Evolutionary conservation across 257 asterid genomes (phyloP), one percentile per base, ranked within the genome.

Genomic region (Solanum acaule): DNA sequence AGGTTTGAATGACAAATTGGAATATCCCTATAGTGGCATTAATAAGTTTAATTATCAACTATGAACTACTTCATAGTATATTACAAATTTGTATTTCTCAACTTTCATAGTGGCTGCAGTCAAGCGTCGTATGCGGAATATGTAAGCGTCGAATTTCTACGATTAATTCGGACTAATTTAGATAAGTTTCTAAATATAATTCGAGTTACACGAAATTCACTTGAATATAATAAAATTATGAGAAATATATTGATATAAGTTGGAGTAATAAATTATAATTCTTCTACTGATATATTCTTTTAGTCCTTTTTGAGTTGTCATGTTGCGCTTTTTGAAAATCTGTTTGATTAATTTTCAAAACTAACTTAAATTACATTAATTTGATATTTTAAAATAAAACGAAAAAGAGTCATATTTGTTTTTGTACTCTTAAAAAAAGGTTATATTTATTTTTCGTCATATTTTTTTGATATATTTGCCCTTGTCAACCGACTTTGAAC

Each of bases 341-440:
- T 1, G 3, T 49, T 42, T 49, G 0, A 49, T 1, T 14, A 46
- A 49, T 0, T 14, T 49, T 15, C 2, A 14, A 49, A 49, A 0
- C 1, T 49, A 49, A 49, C 0, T 49, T 49, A 49, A 49, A 49
- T 49, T 46, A 46, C 16, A 46, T 46, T 14, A 49, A 49, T 14
- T 49, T 49, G 0, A 49, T 49, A 49, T 49, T 49, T 49, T 49
- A 49, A 46, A 49, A 5, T 49, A 49, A 49, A 14, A 5, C 2
- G 0, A 0, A 49, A 49, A 5, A 14, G 56, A 49, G 3, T 49
- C 8, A 49, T 49, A 49, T 14, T 49, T 14, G 0, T 14, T 49
- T 49, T 14, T 49, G 18, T 2, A 49, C 59, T 0, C 3, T 14
- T 49, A 49, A 0, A 49, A 49, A 14, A 49, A 5, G 0, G 3